Evolutionary conservation across 164 flowering plant genomes (phyloP).

Genomic region (Berberis vulgaris): DNA sequence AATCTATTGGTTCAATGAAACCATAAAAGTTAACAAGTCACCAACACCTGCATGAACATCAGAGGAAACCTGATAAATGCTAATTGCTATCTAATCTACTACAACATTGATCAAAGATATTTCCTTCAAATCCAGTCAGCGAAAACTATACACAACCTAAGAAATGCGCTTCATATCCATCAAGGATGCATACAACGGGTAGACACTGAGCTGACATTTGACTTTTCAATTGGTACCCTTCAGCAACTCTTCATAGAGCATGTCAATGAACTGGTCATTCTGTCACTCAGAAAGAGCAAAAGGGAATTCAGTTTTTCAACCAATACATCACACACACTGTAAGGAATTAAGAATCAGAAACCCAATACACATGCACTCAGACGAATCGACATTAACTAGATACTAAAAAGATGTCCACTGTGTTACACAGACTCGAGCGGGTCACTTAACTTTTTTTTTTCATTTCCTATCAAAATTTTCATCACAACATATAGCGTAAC

Average conservation of each 20-base stretch:
- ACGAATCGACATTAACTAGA: too few relatives aligned
- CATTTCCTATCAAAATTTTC: too few relatives aligned
- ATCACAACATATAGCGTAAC: too few relatives aligned
- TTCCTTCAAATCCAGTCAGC: not conserved
- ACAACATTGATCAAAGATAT: not conserved
- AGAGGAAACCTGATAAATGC: not conserved
- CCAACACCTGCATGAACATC: not conserved
- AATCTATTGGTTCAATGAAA: too few relatives aligned
- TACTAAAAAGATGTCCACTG: too few relatives aligned
- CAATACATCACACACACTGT: not conserved
- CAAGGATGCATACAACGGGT: not conserved
- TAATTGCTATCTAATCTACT: not conserved
- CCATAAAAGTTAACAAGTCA: not conserved
- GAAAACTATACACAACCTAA: conserved; percentile 1
- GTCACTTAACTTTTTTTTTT: too few relatives aligned
- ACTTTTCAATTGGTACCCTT: conserved; percentile 18
- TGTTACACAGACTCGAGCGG: too few relatives aligned
- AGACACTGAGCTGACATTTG: not conserved
- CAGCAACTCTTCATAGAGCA: conserved; percentile 55
- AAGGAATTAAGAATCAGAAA: too few relatives aligned
- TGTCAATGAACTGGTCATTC: conserved; percentile 78
- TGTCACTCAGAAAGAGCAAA: conserved; percentile 7
- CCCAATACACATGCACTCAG: too few relatives aligned
- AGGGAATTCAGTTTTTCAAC: not conserved
- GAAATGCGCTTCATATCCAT: not conserved